These are phyloP conservation scores for Nakazawaea ernobii DNA, from an alignment of 805 yeast genomes.

Conservation along the genomic window DNA sequence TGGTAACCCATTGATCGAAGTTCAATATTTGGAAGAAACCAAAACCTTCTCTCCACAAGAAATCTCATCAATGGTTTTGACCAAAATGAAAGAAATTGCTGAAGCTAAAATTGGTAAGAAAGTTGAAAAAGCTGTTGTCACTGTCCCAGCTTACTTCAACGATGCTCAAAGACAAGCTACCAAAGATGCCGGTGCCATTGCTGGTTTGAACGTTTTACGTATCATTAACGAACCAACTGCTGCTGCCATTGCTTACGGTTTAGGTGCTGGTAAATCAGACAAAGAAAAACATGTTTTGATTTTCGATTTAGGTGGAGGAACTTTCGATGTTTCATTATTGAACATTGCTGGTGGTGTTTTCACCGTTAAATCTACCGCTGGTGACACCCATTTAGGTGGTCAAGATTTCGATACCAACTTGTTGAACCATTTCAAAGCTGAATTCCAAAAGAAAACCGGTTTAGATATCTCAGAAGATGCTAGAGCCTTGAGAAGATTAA, in stretches of 20 bases:
- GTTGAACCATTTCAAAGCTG: slow-evolving; percentile 86
- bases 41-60: slow-evolving; percentile 72
- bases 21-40: slow-evolving; percentile 62
- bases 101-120: slow-evolving; percentile 69
- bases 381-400: slow-evolving; percentile 99
- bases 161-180: slow-evolving; percentile 80
- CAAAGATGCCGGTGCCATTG: slow-evolving; percentile 77
- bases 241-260: slow-evolving; percentile 98
- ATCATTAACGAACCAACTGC: slow-evolving; percentile 86
- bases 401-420: slow-evolving; percentile 98
- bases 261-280: slow-evolving; percentile 80
- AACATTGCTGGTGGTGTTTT: slow-evolving; percentile 94
- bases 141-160: slow-evolving; percentile 78
- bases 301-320: slow-evolving; percentile 98
- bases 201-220: slow-evolving; percentile 73
- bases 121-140: slow-evolving; percentile 71
- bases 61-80: slow-evolving; percentile 70
- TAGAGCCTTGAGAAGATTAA: slow-evolving; percentile 95
- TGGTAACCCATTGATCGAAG: slow-evolving; percentile 66
- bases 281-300: slow-evolving; percentile 85
- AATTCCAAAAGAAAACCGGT: slow-evolving; percentile 90
- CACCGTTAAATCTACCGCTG: slow-evolving; percentile 97
- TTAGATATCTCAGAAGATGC: slow-evolving; percentile 84
- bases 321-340: slow-evolving; percentile 92
- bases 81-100: slow-evolving; percentile 79